Evolutionary conservation across 106 monocot species (phyloP).

Genomic region (Vanilla planifolia): DNA sequence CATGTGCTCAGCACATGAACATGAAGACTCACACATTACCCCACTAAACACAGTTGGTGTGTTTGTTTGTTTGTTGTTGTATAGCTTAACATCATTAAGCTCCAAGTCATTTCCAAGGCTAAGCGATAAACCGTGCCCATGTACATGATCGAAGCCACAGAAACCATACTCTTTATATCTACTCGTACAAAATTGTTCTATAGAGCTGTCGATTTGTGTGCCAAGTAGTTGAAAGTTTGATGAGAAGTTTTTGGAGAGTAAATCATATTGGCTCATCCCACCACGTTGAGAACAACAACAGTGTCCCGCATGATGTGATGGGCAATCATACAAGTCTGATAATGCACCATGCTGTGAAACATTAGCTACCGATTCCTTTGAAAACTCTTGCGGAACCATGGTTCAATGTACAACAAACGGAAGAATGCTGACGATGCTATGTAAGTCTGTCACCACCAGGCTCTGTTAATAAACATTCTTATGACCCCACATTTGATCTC

Average conservation of each 20-base stretch:
- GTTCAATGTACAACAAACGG: not conserved
- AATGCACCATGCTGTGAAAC: not conserved
- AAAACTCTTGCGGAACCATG: not conserved
- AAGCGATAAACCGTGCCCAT: not conserved
- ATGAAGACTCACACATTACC: not conserved
- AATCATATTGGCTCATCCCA: not conserved
- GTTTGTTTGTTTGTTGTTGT: constrained; percentile 2
- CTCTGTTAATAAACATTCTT: no score
- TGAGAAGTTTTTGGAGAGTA: not conserved
- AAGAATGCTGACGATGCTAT: not conserved
- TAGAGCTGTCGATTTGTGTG: not conserved
- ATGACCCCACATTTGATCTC: no score
- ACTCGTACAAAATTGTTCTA: not conserved
- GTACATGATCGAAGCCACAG: constrained; percentile 16
- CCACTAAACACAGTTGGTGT: not conserved
- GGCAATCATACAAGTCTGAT: not conserved
- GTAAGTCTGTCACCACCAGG: not conserved
- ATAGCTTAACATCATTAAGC: constrained; percentile 6
- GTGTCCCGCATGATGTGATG: not conserved
- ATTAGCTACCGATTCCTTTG: not conserved
- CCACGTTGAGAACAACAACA: constrained; percentile 1
- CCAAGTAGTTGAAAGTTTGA: not conserved
- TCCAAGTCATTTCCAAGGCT: constrained; percentile 7
- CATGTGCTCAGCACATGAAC: constrained; percentile 7
- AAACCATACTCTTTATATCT: constrained; percentile 6